Percentiles rank a stretch among this genome's conserved stretches.
These are phyloP conservation scores for Plasmodium gonderi DNA, from an alignment of 169 alveolate species.

Conservation along the genomic window DNA sequence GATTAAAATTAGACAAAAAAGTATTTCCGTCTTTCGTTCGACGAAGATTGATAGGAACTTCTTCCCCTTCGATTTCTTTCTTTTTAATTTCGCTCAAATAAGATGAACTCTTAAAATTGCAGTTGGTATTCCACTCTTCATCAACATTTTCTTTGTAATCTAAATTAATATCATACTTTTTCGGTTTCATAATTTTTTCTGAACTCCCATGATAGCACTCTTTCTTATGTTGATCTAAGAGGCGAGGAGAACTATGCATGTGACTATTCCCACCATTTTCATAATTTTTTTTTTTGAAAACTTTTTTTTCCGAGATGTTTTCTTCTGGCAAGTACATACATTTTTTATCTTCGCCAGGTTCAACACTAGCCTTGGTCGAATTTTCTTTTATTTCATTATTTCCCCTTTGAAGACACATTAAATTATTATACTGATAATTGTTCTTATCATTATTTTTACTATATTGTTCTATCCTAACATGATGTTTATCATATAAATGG, in stretches of 20 bases:
- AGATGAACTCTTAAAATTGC: not conserved
- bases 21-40: not conserved
- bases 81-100: not conserved
- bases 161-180: not conserved
- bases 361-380: not conserved
- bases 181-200: not conserved
- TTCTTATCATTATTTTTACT: not conserved
- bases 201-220: not conserved
- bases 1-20: not conserved
- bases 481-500: not conserved
- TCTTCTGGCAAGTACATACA: not conserved
- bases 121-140: not conserved
- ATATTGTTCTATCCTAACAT: no score
- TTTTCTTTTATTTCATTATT: not conserved
- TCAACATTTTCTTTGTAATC: not conserved
- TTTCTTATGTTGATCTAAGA: not conserved
- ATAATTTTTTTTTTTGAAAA: not conserved
- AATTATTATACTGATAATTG: not conserved
- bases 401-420: not conserved
- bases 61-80: slow-evolving; percentile 16
- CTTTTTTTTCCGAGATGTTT: not conserved
- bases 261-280: not conserved
- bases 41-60: not conserved
- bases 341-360: not conserved
- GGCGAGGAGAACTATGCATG: not conserved